These are phyloP conservation scores for Furcasterigmium sp. DNA, from an alignment of 2,329 filamentous ascomycete species.

Conservation along the genomic window DNA sequence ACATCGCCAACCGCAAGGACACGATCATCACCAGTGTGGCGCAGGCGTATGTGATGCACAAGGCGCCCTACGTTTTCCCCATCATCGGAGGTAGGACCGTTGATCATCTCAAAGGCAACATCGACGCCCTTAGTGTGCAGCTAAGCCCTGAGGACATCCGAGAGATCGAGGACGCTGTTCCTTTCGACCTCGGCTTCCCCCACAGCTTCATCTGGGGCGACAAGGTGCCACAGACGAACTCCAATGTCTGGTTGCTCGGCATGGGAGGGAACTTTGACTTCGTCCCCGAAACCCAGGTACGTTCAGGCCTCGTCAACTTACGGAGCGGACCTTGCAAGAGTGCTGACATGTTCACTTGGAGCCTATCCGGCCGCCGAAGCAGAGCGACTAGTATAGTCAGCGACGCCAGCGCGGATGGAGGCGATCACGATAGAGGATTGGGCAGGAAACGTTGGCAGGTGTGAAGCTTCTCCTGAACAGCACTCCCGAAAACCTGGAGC, in stretches of 20 bases:
- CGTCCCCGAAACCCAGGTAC: slow-evolving; percentile 33
- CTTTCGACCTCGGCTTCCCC: slow-evolving; percentile 65
- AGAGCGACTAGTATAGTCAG: too few relatives aligned
- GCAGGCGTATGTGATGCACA: slow-evolving; percentile 68
- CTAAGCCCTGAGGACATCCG: slow-evolving; percentile 58
- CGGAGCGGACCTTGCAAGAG: too few relatives aligned
- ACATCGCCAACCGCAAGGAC: slow-evolving; percentile 39
- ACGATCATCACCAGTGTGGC: slow-evolving; percentile 46
- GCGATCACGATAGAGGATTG: too few relatives aligned
- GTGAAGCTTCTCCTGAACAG: too few relatives aligned
- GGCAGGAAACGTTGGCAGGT: too few relatives aligned
- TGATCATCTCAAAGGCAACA: slow-evolving; percentile 65
- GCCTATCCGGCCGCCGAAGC: too few relatives aligned
- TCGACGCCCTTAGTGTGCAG: slow-evolving; percentile 58
- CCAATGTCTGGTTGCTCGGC: slow-evolving; percentile 35
- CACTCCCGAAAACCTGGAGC: too few relatives aligned
- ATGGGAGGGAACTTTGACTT: slow-evolving; percentile 48
- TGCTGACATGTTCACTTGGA: too few relatives aligned
- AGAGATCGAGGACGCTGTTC: slow-evolving; percentile 56
- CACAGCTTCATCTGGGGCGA: slow-evolving; percentile 48
- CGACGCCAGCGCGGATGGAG: too few relatives aligned
- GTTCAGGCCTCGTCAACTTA: too few relatives aligned
- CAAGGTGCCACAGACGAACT: slow-evolving; percentile 21
- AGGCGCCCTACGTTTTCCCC: slow-evolving; percentile 68
- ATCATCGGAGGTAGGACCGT: slow-evolving; percentile 66